These are phyloP conservation scores for Erodium maritimum DNA, from an alignment of 345 rosid genomes.

Conservation along the genomic window DNA sequence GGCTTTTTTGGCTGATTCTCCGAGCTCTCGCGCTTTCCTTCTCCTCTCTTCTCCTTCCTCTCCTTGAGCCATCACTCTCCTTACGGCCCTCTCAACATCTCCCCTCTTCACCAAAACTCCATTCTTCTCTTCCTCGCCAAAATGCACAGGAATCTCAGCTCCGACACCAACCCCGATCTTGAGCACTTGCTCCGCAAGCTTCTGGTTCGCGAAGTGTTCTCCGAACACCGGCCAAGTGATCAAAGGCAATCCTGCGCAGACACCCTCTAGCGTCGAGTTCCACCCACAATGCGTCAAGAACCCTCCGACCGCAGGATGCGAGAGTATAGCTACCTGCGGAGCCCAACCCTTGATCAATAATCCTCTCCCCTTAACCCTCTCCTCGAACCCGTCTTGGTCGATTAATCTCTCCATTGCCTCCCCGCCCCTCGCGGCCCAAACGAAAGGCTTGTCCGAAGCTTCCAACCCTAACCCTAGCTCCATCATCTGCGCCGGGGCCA, in stretches of 20 bases:
- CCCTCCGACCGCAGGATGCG: constrained; percentile 32
- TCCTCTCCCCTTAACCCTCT: constrained; percentile 38
- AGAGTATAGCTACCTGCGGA: constrained; percentile 39
- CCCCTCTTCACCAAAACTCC: constrained; percentile 15
- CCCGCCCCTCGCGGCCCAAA: constrained; percentile 34
- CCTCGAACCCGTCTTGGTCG: constrained; percentile 18
- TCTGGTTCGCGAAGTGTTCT: constrained; percentile 27
- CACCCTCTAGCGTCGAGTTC: constrained; percentile 46
- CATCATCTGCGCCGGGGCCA: constrained; percentile 20
- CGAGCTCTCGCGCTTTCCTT: constrained; percentile 13
- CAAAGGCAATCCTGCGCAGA: constrained; percentile 26
- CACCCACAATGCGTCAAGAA: constrained; percentile 54
- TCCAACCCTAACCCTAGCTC: constrained; percentile 44
- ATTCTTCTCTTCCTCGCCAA: constrained; percentile 26
- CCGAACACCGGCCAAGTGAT: constrained; percentile 27
- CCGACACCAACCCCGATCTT: constrained; percentile 31
- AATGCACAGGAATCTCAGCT: constrained; percentile 14
- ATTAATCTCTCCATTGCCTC: constrained; percentile 25
- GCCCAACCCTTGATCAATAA: constrained; percentile 44
- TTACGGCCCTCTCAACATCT: constrained; percentile 8
- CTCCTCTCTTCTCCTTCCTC: constrained; percentile 16
- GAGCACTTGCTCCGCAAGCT: constrained; percentile 26
- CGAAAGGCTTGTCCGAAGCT: constrained; percentile 30
- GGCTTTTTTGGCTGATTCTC: constrained; percentile 12
- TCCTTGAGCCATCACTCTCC: constrained; percentile 7